Evolutionary conservation across 345 rosid genomes (phyloP).

Genomic region (Eucalyptus fibrosa): DNA sequence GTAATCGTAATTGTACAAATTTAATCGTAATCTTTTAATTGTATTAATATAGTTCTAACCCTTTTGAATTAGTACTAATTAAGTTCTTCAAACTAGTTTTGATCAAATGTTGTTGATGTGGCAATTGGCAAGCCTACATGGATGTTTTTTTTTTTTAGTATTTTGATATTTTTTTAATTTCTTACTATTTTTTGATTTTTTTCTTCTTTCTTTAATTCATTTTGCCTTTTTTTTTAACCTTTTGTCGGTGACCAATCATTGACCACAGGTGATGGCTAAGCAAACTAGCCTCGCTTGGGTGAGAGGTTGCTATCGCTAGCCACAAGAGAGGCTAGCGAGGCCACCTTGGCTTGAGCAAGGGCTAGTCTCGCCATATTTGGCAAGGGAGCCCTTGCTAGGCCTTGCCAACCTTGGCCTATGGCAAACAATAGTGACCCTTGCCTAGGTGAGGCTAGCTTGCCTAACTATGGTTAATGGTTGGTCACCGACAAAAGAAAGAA

Average conservation of each 20-base stretch:
- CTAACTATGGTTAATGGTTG: no score
- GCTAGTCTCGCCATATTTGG: accelerated
- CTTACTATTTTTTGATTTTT: no score
- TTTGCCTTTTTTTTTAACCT: not conserved
- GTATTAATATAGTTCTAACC: not conserved
- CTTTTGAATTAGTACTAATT: not conserved
- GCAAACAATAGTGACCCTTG: not conserved
- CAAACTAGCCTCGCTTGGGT: not conserved
- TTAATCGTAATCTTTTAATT: accelerated
- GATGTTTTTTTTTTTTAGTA: no score
- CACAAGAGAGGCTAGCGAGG: not conserved
- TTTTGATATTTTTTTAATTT: no score
- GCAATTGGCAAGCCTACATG: accelerated
- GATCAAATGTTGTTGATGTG: accelerated
- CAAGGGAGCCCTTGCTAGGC: not conserved
- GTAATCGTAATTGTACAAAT: accelerated
- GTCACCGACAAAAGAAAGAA: accelerated
- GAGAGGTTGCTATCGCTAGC: not conserved
- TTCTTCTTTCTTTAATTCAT: no score
- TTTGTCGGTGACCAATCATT: accelerated
- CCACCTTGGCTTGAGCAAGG: not conserved
- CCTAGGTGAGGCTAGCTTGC: not conserved
- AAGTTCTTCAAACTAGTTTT: no score
- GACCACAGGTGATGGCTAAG: not conserved
- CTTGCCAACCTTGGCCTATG: not conserved